phyloP scores from a whole-genome alignment of 768 basidiomycete species.

The Roridomyces roridus region DNA sequence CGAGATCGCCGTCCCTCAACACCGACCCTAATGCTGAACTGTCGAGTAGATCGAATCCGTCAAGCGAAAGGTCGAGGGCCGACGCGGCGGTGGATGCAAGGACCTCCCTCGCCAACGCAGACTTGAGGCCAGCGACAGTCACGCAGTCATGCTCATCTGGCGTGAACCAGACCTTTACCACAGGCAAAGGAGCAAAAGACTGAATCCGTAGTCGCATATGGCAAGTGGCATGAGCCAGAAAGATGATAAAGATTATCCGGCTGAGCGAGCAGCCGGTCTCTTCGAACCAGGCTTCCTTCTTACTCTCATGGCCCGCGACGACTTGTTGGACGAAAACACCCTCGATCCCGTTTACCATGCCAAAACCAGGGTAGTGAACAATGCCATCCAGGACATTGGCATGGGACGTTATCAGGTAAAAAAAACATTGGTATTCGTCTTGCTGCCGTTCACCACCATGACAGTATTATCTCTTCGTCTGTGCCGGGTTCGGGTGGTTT shows the following conservation, averaged over 20 bases:
- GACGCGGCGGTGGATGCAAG: conserved; percentile 25
- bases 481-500: conserved; percentile 79
- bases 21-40: conserved; percentile 39
- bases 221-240: not conserved
- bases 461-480: conserved; percentile 68
- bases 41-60: conserved; percentile 56
- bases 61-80: conserved; percentile 42
- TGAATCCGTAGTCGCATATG: conserved; percentile 60
- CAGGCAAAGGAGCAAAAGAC: conserved; percentile 52
- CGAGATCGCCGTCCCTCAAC: conserved; percentile 57
- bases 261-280: not conserved
- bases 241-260: not conserved
- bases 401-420: conserved; percentile 73
- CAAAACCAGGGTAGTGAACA: conserved; percentile 62
- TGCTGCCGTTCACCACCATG: not conserved
- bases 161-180: conserved; percentile 59
- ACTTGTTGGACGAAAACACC: conserved; percentile 25
- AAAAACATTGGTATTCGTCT: not conserved
- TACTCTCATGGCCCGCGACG: conserved; percentile 15
- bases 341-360: conserved; percentile 65
- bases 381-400: conserved; percentile 68
- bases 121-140: conserved; percentile 46
- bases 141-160: conserved; percentile 31
- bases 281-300: conserved; percentile 1
- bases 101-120: conserved; percentile 40